Evolutionary conservation across 306 rosid genomes (phyloP).

Genomic region (Quillaja saponaria): DNA sequence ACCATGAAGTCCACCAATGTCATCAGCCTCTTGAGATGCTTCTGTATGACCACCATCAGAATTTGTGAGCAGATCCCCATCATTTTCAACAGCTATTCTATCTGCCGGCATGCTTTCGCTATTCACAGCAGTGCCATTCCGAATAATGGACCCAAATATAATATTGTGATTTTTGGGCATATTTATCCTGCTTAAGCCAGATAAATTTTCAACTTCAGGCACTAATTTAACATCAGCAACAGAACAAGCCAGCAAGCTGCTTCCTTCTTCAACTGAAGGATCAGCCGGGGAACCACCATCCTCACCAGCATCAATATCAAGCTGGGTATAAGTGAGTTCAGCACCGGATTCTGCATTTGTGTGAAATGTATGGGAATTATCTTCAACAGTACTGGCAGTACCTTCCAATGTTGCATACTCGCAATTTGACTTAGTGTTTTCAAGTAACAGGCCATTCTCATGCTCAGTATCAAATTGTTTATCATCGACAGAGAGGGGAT

Average conservation of each 20-base stretch:
- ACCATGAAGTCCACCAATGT: constrained; percentile 29
- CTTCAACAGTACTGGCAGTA: constrained; percentile 8
- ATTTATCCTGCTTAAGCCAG: constrained; percentile 28
- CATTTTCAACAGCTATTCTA: constrained; percentile 23
- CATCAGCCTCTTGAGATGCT: constrained; percentile 21
- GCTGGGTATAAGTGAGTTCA: constrained; percentile 21
- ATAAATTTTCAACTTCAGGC: constrained; percentile 30
- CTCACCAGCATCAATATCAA: constrained; percentile 13
- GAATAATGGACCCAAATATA: constrained; percentile 27
- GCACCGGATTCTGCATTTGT: constrained; percentile 11
- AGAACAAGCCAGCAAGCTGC: neutral
- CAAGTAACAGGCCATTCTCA: constrained; percentile 10
- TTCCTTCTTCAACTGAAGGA: constrained; percentile 11
- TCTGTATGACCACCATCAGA: constrained; percentile 15
- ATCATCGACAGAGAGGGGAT: constrained; percentile 14
- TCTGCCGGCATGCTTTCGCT: constrained; percentile 28
- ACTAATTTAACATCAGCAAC: constrained; percentile 25
- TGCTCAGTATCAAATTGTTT: constrained; percentile 10
- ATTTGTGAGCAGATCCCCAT: neutral
- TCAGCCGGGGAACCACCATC: constrained; percentile 1
- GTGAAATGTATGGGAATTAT: constrained; percentile 16
- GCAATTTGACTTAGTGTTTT: constrained; percentile 14
- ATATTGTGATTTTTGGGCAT: constrained; percentile 18
- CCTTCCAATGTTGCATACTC: constrained; percentile 24
- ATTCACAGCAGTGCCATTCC: constrained; percentile 2